Base-by-base conservation (phyloP, 305 asterid species). In the Stenogyne calaminthoides region DNA sequence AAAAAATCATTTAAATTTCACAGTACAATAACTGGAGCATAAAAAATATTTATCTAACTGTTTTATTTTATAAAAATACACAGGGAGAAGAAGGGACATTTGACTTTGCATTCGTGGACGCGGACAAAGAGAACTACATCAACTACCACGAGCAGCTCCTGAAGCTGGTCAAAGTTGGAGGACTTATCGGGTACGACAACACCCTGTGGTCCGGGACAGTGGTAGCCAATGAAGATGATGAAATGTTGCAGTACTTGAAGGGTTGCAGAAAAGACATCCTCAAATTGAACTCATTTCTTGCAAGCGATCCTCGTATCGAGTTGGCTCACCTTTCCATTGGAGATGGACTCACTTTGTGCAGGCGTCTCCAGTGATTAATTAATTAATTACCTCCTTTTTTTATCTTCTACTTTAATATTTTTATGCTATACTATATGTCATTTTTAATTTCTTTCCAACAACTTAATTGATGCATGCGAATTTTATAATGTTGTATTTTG, bases 61-160 rank as follows among this genome's bases (percentile, higher is more conserved):
- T 44, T 44, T 46, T 3, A 14, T n/a, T 46, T 46, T 8, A 15
- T 16, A 15, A 19, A 29, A 55, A 59, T n/a, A n/a, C n/a, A n/a
- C 29, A 63, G 88, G 92, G 86, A 15, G 87, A 84, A 76, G 84
- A 69, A 72, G 88, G 83, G n/a, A 78, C 82, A 16, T 88, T 84
- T 40, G 91, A 88, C 60, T 88, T 82, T 67, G 88, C 83, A 36
- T 88, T 88, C 52, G 86, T 86, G 64, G 93, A 88, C 73, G 94
- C 89, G 18, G 89, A 86, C 34, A 82, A 88, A 69, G 85, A 78
- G 19, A 88, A 86, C 76, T 88, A 88, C 81, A 66, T 80, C 15
- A 75, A 83, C 32, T 86, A 88, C 79, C 91, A 88, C 19, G 90
- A 88, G 46, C 9, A 70, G 5, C 55, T 88, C 15, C 9, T 88